Base-by-base conservation (phyloP, 139 green algal genomes). In the Chlorella ohadii region DNA sequence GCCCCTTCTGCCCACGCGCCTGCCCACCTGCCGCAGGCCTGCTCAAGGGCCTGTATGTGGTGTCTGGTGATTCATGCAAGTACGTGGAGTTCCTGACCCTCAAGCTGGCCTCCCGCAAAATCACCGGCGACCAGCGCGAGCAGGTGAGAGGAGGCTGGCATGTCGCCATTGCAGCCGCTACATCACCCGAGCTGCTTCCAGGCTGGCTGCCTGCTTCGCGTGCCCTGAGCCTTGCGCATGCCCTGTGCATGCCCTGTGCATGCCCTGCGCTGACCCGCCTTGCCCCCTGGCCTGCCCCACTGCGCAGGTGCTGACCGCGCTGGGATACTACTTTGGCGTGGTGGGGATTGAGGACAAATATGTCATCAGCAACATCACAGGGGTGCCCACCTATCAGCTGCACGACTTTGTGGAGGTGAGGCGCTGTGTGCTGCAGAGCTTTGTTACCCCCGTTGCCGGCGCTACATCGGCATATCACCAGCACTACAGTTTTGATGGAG, bases 271-370 rank as follows among this genome's bases (percentile, higher is more conserved):
- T n/a, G n/a, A 38, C 25, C 64, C 15, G 9, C 28, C 6, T 3
- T 36, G n/a, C 64, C 28, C n/a, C 4, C 61, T 68, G 27, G 20
- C 23, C 61, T 41, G 4, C 33, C 7, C 0, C 51, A 59, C 51
- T 7, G n/a, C 1, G 47, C 72, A 79, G 75, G 39, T 78, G 38
- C 15, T 78, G 27, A 28, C 3, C 22, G 76, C 79, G 16, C 59
- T 88, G 57, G 19, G 56, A 0, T 88, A 86, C 44, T 88, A 88
- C 67, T 81, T 88, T 56, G 55, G 75, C 13, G 28, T 41, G 27
- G 22, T 17, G 3, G 34, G 59, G 23, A 65, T 76, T 2, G 23
- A 36, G 17, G 84, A 84, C 20, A 17, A 59, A 3, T 20, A 36
- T 17, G 51, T 68, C 9, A 72, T 55, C 19, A 33, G 74, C 67